phyloP scores from a whole-genome alignment of 2,329 filamentous ascomycete species.

The Malbranchea cinnamomea region DNA sequence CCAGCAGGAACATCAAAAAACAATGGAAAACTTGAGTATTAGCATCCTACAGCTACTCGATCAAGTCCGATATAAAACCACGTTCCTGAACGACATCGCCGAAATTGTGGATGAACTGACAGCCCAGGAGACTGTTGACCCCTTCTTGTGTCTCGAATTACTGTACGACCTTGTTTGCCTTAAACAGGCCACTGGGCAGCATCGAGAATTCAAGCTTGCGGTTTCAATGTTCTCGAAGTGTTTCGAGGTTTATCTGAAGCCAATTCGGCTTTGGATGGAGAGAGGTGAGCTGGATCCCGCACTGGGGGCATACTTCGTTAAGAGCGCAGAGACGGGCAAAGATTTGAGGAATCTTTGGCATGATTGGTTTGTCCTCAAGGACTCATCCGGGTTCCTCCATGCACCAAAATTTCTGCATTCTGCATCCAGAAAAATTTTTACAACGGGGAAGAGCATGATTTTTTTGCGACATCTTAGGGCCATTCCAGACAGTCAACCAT shows the following conservation, averaged over 20 bases:
- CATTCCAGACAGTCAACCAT: conserved; percentile 16
- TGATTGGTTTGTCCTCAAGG: conserved; percentile 53
- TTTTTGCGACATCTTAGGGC: conserved; percentile 58
- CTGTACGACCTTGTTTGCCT: conserved; percentile 56
- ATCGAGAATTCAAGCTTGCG: conserved; percentile 46
- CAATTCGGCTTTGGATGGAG: conserved; percentile 74
- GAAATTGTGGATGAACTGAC: conserved; percentile 46
- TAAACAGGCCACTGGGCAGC: conserved; percentile 55
- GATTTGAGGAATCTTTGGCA: conserved; percentile 59
- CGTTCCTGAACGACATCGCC: conserved; percentile 45
- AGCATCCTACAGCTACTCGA: conserved; percentile 51
- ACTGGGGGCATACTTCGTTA: conserved; percentile 64
- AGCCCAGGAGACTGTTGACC: conserved; percentile 26
- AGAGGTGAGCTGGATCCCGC: conserved; percentile 51
- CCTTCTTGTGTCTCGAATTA: conserved; percentile 64
- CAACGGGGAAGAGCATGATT: conserved; percentile 74
- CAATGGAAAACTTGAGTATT: conserved; percentile 40
- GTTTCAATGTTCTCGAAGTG: conserved; percentile 63
- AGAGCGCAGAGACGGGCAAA: conserved; percentile 35
- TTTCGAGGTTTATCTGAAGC: conserved; percentile 66
- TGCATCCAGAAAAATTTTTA: conserved; percentile 59
- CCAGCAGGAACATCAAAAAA: conserved; percentile 45
- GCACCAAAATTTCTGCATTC: conserved; percentile 62
- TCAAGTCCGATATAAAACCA: conserved; percentile 39
- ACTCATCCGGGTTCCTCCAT: conserved; percentile 42